phyloP scores from a whole-genome alignment of 257 asterid genomes.

The Fraxinus anomala region DNA sequence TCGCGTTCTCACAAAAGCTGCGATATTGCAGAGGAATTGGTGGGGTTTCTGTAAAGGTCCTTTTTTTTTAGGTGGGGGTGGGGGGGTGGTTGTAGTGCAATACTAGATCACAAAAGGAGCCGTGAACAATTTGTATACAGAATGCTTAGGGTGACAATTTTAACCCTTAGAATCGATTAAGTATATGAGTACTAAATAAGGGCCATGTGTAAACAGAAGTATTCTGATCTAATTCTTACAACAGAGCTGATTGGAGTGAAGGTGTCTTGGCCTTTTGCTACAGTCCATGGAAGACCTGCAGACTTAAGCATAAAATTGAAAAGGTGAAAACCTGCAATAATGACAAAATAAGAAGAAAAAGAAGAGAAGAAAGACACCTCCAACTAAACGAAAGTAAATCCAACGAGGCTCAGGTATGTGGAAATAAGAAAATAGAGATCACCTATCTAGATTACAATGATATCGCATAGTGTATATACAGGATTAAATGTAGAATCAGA shows the following conservation, averaged over 20 bases:
- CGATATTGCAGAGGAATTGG: neutral
- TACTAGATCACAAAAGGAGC: neutral
- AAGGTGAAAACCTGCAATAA: conserved; percentile 14
- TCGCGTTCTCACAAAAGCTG: conserved; percentile 2
- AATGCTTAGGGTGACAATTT: conserved; percentile 1
- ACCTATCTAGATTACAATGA: conserved; percentile 5
- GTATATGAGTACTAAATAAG: conserved; percentile 13
- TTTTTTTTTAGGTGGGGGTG: neutral
- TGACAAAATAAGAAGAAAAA: neutral
- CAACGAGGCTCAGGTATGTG: neutral
- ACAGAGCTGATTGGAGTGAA: conserved; percentile 95
- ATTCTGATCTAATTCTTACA: conserved; percentile 51
- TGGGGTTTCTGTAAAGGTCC: neutral
- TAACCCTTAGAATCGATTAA: neutral
- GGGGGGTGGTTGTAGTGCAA: neutral
- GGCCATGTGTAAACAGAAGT: conserved; percentile 11
- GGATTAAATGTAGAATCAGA: conserved; percentile 18
- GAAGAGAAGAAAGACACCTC: neutral
- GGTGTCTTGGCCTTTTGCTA: conserved; percentile 97
- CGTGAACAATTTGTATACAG: neutral
- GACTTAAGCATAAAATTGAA: conserved; percentile 55
- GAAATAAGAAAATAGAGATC: neutral
- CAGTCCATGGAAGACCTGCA: conserved; percentile 99
- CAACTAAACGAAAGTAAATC: conserved; percentile 5
- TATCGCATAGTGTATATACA: neutral